phyloP scores from a whole-genome alignment of 164 flowering plant species.

The Vitis cinerea region DNA sequence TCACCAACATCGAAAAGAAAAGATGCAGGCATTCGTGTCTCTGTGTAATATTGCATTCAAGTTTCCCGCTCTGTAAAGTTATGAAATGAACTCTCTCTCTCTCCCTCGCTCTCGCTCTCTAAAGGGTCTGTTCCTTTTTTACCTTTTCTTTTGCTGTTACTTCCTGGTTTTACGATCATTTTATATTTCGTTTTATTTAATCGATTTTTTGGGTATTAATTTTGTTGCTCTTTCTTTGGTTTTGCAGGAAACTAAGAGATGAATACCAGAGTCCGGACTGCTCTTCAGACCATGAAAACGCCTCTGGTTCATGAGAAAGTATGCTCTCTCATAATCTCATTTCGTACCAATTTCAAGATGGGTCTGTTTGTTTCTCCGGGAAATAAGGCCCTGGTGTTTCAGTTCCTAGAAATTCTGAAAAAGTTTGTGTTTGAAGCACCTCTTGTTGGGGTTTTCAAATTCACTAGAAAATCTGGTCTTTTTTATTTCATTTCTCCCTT shows the following conservation, averaged over 20 bases:
- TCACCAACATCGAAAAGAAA: background rate
- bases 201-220: background rate
- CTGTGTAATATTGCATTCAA: slow-evolving; percentile 20
- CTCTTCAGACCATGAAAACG: slow-evolving; percentile 43
- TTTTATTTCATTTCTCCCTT: too few relatives aligned
- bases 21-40: slow-evolving; percentile 13
- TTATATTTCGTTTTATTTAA: background rate
- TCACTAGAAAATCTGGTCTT: background rate
- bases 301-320: slow-evolving; percentile 45
- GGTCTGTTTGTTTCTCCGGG: background rate
- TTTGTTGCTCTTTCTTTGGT: slow-evolving; percentile 1
- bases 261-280: slow-evolving; percentile 37
- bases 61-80: slow-evolving; percentile 36
- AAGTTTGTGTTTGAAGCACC: too few relatives aligned
- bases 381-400: background rate
- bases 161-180: background rate
- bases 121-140: background rate
- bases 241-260: slow-evolving; percentile 22
- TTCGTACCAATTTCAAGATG: background rate
- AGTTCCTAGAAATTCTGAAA: too few relatives aligned
- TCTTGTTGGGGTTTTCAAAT: background rate
- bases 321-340: slow-evolving; percentile 11
- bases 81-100: background rate
- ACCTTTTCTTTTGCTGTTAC: background rate
- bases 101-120: slow-evolving; percentile 3